Evolutionary conservation across 2,329 filamentous ascomycete species (phyloP).

Genomic region (Aspergillaceae sp.): DNA sequence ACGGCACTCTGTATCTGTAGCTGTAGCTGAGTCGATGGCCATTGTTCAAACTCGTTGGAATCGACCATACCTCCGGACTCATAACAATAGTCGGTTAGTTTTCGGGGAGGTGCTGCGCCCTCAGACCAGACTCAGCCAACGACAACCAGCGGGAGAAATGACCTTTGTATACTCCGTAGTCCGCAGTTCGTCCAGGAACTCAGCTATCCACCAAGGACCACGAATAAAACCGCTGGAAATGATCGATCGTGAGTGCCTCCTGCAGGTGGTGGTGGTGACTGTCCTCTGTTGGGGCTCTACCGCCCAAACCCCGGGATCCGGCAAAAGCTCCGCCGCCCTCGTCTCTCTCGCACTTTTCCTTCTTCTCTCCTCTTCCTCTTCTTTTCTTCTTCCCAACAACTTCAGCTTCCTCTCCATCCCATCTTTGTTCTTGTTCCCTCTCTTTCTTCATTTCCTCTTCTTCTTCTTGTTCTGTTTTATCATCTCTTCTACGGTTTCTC

Average conservation of each 20-base stretch:
- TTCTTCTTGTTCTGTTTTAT: constrained; percentile 6
- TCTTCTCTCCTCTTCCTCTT: constrained; percentile 1
- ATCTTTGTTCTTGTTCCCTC: background rate
- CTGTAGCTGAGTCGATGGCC: too few relatives aligned
- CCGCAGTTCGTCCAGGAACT: background rate
- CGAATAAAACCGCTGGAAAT: background rate
- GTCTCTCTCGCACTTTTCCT: background rate
- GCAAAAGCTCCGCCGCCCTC: background rate
- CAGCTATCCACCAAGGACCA: background rate
- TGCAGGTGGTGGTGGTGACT: too few relatives aligned
- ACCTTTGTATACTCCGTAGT: too few relatives aligned
- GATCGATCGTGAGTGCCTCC: too few relatives aligned
- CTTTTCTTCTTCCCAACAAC: constrained; percentile 5
- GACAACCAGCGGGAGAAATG: too few relatives aligned
- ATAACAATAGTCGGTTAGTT: too few relatives aligned
- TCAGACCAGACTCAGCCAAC: too few relatives aligned
- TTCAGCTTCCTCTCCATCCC: constrained; percentile 10
- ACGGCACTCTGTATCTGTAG: too few relatives aligned
- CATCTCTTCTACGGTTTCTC: constrained; percentile 12
- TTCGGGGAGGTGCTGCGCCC: too few relatives aligned
- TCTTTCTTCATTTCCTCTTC: constrained; percentile 9
- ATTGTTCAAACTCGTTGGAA: too few relatives aligned
- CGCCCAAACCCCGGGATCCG: background rate
- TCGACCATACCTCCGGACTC: too few relatives aligned
- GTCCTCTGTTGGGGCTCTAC: background rate